Conservation (phyloP, 495 filamentous ascomycete species). For the Friedmanniomyces endolithicus region DNA sequence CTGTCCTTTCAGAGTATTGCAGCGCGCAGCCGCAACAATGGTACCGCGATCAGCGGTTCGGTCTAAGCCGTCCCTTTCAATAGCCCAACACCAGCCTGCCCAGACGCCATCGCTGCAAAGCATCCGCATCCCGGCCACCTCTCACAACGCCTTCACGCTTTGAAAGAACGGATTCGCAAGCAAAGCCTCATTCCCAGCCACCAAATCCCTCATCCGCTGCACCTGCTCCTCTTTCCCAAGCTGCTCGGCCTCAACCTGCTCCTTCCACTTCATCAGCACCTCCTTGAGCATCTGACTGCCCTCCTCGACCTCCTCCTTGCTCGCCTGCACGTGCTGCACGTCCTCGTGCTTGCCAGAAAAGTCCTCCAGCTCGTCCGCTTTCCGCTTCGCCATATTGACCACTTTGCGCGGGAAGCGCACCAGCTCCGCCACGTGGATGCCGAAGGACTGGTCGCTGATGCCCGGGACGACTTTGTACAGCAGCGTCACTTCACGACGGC, state of each 20-base stretch:
- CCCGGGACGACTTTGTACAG: conserved; percentile 93
- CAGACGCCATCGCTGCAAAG: not conserved
- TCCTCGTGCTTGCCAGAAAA: conserved; percentile 64
- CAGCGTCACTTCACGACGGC: conserved; percentile 78
- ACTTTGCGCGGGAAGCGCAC: conserved; percentile 97
- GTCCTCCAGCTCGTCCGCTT: conserved; percentile 95
- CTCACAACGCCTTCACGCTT: conserved; percentile 65
- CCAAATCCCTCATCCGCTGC: conserved; percentile 63
- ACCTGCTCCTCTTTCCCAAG: conserved; percentile 71
- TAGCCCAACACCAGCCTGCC: not conserved
- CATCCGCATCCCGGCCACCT: not conserved
- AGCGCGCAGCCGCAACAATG: not conserved
- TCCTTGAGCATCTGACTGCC: conserved; percentile 80
- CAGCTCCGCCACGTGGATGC: conserved; percentile 95
- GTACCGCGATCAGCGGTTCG: not conserved
- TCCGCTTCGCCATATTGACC: conserved; percentile 94
- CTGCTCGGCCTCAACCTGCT: conserved; percentile 51
- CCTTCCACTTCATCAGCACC: conserved; percentile 78
- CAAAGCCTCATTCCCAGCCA: conserved; percentile 56
- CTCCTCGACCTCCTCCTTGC: conserved; percentile 77
- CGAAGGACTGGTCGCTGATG: conserved; percentile 92
- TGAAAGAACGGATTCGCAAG: conserved; percentile 79
- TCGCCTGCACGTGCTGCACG: conserved; percentile 40
- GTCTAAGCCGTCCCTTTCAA: not conserved
- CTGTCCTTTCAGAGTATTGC: too few species aligned